Conservation (phyloP, 306 rosid genomes). For the Boehmeria nivea region DNA sequence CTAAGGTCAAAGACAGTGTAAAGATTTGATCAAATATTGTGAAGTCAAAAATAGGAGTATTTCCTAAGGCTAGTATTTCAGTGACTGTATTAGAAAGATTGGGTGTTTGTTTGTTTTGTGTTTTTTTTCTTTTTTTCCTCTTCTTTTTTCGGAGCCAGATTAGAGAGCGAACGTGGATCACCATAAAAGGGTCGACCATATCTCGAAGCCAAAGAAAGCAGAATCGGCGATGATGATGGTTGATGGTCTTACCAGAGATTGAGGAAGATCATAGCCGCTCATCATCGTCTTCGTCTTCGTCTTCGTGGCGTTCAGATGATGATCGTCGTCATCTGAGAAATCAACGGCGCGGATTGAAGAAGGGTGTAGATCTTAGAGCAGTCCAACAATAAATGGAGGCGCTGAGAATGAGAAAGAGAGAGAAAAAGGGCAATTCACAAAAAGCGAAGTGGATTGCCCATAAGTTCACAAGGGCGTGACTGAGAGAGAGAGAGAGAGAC, state of each 20-base stretch:
- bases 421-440: neutral
- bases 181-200: conserved; percentile 36
- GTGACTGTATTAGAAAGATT: too few species aligned
- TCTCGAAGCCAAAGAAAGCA: conserved; percentile 12
- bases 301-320: neutral
- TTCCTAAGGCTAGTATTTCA: too few species aligned
- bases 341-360: conserved; percentile 6
- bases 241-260: conserved; percentile 33
- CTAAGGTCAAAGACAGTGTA: too few species aligned
- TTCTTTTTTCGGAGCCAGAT: conserved; percentile 32
- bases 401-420: neutral
- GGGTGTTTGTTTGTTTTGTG: too few species aligned
- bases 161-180: conserved; percentile 40
- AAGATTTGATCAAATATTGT: too few species aligned
- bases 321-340: neutral
- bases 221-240: conserved; percentile 9
- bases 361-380: neutral
- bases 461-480: too few species aligned
- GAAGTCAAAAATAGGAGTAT: too few species aligned
- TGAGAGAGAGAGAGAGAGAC: conserved; percentile 14
- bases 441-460: conserved; percentile 21
- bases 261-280: conserved; percentile 21
- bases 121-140: neutral
- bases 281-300: conserved; percentile 14
- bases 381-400: neutral